Conservation (phyloP, 2,329 filamentous ascomycete genomes). For the Phialocephala sp. region DNA sequence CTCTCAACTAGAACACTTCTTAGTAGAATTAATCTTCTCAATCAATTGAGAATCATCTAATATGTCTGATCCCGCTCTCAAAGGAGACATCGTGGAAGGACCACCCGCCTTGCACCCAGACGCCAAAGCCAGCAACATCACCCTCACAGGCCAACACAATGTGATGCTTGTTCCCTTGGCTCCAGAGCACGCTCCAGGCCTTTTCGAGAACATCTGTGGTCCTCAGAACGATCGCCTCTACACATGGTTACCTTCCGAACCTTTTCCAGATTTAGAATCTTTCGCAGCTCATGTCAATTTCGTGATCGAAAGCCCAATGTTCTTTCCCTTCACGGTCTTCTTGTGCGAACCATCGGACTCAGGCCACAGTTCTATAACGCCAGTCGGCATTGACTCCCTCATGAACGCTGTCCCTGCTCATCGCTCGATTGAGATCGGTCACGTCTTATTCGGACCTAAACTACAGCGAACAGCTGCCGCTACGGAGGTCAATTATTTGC, state of each 20-base stretch:
- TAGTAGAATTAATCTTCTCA: background rate
- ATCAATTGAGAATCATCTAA: background rate
- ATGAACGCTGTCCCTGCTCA: slow-evolving; percentile 55
- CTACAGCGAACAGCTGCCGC: slow-evolving; percentile 60
- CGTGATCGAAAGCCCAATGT: slow-evolving; percentile 41
- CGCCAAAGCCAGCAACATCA: slow-evolving; percentile 6
- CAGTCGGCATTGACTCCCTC: slow-evolving; percentile 49
- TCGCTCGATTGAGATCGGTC: slow-evolving; percentile 62
- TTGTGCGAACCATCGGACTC: background rate
- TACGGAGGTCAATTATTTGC: slow-evolving; percentile 63
- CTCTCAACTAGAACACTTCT: background rate
- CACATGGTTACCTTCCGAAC: slow-evolving; percentile 49
- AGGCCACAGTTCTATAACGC: slow-evolving; percentile 37
- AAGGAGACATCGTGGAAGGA: slow-evolving; percentile 20
- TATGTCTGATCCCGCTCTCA: slow-evolving; percentile 15
- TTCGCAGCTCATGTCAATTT: slow-evolving; percentile 42
- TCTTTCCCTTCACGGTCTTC: slow-evolving; percentile 53
- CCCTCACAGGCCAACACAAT: slow-evolving; percentile 23
- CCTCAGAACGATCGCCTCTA: slow-evolving; percentile 43
- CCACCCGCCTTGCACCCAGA: slow-evolving; percentile 24
- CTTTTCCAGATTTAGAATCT: slow-evolving; percentile 41
- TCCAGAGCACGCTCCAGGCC: slow-evolving; percentile 25
- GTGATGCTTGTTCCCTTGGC: slow-evolving; percentile 33
- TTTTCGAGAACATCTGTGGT: slow-evolving; percentile 34
- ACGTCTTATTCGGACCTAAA: slow-evolving; percentile 55